phyloP scores from a whole-genome alignment of 768 basidiomycete species.

The Leccinum imitatum region DNA sequence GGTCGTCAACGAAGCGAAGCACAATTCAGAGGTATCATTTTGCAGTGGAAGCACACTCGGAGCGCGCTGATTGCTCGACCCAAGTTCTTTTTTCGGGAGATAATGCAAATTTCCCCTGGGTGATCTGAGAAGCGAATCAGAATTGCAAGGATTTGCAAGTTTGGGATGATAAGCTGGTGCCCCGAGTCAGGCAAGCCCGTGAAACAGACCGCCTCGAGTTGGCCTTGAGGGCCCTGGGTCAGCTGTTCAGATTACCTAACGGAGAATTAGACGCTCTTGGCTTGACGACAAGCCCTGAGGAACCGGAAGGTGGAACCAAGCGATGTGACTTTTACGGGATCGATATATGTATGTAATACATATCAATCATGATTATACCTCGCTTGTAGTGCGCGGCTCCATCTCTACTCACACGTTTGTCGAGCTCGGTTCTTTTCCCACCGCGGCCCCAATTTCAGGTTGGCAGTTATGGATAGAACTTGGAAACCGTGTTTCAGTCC shows the following conservation, averaged over 20 bases:
- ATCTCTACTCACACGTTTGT: constrained; percentile 18
- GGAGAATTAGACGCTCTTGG: neutral
- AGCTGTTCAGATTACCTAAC: neutral
- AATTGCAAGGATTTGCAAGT: neutral
- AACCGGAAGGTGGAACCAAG: constrained; percentile 1
- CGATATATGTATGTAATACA: constrained; percentile 1
- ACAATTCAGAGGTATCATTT: neutral
- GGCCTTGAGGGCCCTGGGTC: neutral
- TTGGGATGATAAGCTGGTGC: neutral
- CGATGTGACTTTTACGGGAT: constrained; percentile 4
- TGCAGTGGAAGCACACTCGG: neutral
- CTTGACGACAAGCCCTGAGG: constrained; percentile 2
- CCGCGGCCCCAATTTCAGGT: neutral
- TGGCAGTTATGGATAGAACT: neutral
- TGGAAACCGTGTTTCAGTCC: constrained; percentile 7
- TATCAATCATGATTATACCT: neutral
- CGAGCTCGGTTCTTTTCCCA: constrained; percentile 13
- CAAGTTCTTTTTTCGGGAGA: neutral
- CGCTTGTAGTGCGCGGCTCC: neutral
- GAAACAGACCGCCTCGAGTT: neutral
- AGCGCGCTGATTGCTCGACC: constrained; percentile 5
- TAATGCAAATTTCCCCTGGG: neutral
- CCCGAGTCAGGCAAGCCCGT: neutral
- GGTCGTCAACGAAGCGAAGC: neutral
- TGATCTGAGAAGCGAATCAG: constrained; percentile 1